Evolutionary conservation across 257 asterid species (phyloP).

Genomic region (Osmanthus fragrans): DNA sequence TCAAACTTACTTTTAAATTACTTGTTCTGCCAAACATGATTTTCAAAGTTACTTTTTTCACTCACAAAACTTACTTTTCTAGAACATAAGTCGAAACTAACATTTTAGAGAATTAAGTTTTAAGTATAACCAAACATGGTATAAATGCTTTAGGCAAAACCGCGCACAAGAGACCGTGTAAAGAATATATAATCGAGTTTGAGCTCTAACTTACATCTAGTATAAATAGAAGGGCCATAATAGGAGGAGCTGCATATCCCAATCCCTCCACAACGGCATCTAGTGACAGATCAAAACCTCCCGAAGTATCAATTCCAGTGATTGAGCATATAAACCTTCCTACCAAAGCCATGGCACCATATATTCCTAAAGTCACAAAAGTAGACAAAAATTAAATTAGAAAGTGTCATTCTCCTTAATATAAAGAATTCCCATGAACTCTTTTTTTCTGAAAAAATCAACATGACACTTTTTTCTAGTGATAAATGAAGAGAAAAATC

Average conservation of each 20-base stretch:
- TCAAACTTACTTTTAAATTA: too few species aligned
- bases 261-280: slow-evolving; percentile 84
- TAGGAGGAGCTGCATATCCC: slow-evolving; percentile 97
- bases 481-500: neutral
- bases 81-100: too few species aligned
- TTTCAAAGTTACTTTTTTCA: neutral
- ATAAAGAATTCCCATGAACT: neutral
- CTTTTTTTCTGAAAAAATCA: neutral
- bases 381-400: slow-evolving; percentile 8
- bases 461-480: neutral
- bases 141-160: neutral
- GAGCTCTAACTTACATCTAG: slow-evolving; percentile 59
- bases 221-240: slow-evolving; percentile 91
- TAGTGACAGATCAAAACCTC: slow-evolving; percentile 77
- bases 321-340: slow-evolving; percentile 92
- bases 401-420: neutral
- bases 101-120: too few species aligned
- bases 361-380: slow-evolving; percentile 60
- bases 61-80: too few species aligned
- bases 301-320: slow-evolving; percentile 77
- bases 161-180: neutral
- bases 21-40: neutral
- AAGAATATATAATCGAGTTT: neutral
- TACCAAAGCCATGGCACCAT: slow-evolving; percentile 90
- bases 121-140: too few species aligned